phyloP scores from a whole-genome alignment of 2,329 filamentous ascomycete genomes.

The Juglanconis sp. region DNA sequence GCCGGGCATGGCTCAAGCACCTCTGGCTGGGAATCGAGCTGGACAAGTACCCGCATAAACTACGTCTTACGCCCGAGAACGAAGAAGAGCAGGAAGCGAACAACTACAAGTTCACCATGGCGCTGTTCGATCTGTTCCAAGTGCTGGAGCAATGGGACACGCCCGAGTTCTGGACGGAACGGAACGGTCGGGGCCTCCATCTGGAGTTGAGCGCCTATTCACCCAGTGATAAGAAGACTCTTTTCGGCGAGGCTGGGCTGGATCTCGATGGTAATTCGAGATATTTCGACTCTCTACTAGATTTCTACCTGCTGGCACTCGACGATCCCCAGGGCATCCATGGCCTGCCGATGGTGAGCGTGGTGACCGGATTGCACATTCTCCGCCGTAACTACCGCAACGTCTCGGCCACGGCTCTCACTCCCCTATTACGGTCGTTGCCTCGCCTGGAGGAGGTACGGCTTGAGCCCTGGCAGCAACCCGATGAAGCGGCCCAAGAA shows the following conservation, averaged over 20 bases:
- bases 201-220: slow-evolving; percentile 25
- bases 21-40: slow-evolving; percentile 24
- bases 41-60: slow-evolving; percentile 20
- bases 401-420: slow-evolving; percentile 13
- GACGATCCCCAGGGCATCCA: slow-evolving; percentile 14
- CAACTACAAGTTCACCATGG: slow-evolving; percentile 24
- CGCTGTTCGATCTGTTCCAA: slow-evolving; percentile 24
- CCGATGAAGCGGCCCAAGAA: slow-evolving; percentile 12
- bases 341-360: slow-evolving; percentile 14
- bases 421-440: slow-evolving; percentile 11
- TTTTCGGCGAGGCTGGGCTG: slow-evolving; percentile 22
- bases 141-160: slow-evolving; percentile 23
- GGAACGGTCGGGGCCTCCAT: slow-evolving; percentile 18
- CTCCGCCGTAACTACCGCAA: slow-evolving; percentile 19
- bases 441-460: slow-evolving; percentile 16
- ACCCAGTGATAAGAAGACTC: slow-evolving; percentile 21
- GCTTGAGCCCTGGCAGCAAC: slow-evolving; percentile 18
- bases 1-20: slow-evolving; percentile 21
- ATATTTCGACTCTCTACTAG: slow-evolving; percentile 24
- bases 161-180: slow-evolving; percentile 2
- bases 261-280: slow-evolving; percentile 24
- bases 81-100: slow-evolving; percentile 26
- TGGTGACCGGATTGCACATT: slow-evolving; percentile 13
- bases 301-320: slow-evolving; percentile 18
- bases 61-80: slow-evolving; percentile 20